A percentile compares a stretch with the other conserved stretches of the same genome.
These are phyloP conservation scores for Hyaloscypha hepaticicola DNA, from an alignment of 495 filamentous ascomycete species.

Conservation along the genomic window DNA sequence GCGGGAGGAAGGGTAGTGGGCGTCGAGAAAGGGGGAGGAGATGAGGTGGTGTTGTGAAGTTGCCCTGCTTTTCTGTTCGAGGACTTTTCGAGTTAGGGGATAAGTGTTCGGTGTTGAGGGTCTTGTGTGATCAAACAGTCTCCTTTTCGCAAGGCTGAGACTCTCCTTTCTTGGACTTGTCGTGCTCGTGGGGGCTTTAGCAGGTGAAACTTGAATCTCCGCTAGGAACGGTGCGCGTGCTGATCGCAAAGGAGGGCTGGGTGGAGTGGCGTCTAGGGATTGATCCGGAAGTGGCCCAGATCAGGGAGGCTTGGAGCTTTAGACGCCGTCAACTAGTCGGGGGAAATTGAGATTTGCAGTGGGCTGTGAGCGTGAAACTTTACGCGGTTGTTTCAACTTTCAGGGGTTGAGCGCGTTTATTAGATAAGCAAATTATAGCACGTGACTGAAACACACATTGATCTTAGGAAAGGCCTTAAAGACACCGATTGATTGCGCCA, in stretches of 20 bases:
- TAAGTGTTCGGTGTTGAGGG: background rate
- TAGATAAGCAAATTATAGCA: background rate
- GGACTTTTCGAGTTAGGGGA: background rate
- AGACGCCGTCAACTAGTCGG: slow-evolving; percentile 8
- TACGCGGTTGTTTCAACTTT: slow-evolving; percentile 19
- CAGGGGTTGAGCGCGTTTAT: background rate
- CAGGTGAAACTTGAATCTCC: background rate
- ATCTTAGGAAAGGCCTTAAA: background rate
- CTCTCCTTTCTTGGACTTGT: slow-evolving; percentile 1
- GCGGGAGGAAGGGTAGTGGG: background rate
- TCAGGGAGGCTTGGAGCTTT: slow-evolving; percentile 7
- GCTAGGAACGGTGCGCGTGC: background rate
- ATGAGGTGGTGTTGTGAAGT: background rate
- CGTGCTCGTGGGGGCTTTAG: background rate
- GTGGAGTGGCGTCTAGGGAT: background rate
- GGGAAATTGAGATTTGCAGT: slow-evolving; percentile 5
- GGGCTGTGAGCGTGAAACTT: background rate
- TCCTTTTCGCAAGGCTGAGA: slow-evolving; percentile 6
- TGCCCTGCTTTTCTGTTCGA: background rate
- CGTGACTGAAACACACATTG: background rate
- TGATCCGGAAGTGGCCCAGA: background rate
- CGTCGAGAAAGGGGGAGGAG: background rate
- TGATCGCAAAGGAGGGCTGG: background rate
- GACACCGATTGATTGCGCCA: background rate
- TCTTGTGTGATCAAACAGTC: background rate